Evolutionary conservation across 2,329 filamentous ascomycete species (phyloP), one percentile per base, ranked within the genome.

Genomic region (Lecanosticta acicola): DNA sequence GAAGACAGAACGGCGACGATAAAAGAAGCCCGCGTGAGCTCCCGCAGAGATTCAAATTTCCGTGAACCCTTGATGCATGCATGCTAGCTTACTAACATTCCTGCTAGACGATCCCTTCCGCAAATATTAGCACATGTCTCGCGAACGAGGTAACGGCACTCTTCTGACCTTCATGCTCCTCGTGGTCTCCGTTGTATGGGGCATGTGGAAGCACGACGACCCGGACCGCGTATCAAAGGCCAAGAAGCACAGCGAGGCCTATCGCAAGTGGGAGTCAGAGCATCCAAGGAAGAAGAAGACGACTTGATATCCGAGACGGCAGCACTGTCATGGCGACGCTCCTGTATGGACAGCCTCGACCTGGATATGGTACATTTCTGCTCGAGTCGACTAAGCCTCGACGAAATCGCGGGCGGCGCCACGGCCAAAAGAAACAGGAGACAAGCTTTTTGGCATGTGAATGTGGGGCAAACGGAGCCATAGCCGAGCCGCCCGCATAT

Each of bases 171-270:
- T 46, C 33, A 29, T 37, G 11, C 17, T 32, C 13, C 16, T 46
- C 19, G 20, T 46, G 8, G 4, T 46, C 32, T 16, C 16, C 20
- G 21, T 46, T 3, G 32, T 46, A 14, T 46, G 21, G 34, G 35
- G 34, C n/a, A 14, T 36, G 32, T 46, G 44, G 44, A 41, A 46
- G 21, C 38, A 38, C 39, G 21, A 29, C 19, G 32, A 42, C 33
- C 14, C 26, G 9, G 38, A 41, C 11, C 44, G 39, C 5, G 38
- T 35, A 8, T 18, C 10, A 11, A 46, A 46, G 29, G 32, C 44
- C 19, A 46, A 46, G 39, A 38, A 46, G 24, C 20, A 35, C 14
- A 41, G 38, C 24, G 33, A 14, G n/a, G 16, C 35, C 17, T 46
- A 41, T 19, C 38, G 33, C 11, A 17, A n/a, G 14, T 41, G 29